A percentile compares a stretch with the other conserved stretches of the same genome.
Conservation (phyloP, 108 stramenopile species). For the Conticribra weissflogii region DNA sequence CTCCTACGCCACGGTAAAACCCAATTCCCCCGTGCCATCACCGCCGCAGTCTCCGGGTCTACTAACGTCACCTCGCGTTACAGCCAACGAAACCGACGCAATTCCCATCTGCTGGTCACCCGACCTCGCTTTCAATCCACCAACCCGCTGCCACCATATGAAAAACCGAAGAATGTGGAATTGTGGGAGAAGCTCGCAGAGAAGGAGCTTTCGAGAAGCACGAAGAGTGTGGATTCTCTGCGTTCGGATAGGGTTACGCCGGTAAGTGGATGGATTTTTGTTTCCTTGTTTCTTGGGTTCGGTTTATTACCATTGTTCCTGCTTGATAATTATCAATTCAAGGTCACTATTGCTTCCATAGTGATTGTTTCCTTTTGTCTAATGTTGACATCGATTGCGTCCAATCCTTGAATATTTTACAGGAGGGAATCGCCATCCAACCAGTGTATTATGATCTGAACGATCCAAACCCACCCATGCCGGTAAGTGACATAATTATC, state of each 20-base stretch:
- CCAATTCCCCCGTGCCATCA: not conserved
- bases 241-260: constrained; percentile 71
- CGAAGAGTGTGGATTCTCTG: constrained; percentile 60
- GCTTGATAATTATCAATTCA: too few species aligned
- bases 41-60: too few species aligned
- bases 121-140: not conserved
- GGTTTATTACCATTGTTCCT: too few species aligned
- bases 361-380: too few species aligned
- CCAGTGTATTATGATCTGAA: constrained; percentile 92
- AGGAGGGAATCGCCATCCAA: constrained; percentile 89
- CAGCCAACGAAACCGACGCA: not conserved
- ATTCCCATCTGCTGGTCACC: too few species aligned
- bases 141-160: not conserved
- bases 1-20: not conserved
- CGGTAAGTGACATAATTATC: constrained; percentile 27
- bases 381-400: too few species aligned
- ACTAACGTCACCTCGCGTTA: too few species aligned
- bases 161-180: constrained; percentile 45
- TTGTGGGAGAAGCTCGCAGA: constrained; percentile 72
- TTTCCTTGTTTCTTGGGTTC: too few species aligned
- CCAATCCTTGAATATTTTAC: too few species aligned
- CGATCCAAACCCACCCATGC: constrained; percentile 69
- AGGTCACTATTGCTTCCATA: too few species aligned
- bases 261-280: constrained; percentile 18
- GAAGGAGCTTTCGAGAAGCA: constrained; percentile 69